Base-by-base conservation (phyloP, 495 filamentous ascomycete genomes). In the Aspergillus cavernicola region DNA sequence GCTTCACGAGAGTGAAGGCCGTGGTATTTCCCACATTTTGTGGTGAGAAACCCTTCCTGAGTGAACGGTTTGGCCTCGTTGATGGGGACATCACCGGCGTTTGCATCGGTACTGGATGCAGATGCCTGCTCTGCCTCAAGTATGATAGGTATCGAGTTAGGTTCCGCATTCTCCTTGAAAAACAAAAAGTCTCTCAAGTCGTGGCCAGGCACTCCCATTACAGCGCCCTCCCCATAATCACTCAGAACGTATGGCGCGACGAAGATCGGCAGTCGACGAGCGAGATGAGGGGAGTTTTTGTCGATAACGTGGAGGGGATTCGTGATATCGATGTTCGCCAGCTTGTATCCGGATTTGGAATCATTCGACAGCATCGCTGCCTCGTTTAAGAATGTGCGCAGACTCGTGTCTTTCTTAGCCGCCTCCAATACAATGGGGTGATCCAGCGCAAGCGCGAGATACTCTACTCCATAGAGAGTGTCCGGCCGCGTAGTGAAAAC, bases 131-230 rank as follows among this genome's bases (percentile, higher is more conserved):
- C 59, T 7, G 69, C 55, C 29, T 77, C 63, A 6, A 80, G 73
- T 1, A 82, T 75, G 19, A 81, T 66, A 5, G 53, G 74, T 64
- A 59, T 80, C 59, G 47, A 87, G 59, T 41, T 74, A 59, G 61
- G 78, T 58, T 58, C 79, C 64, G 59, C 67, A 55, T 93, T 90
- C 36, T 84, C 73, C 50, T 78, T 84, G 85, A 88, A 95, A 60
- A 96, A 96, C 5, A 78, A 75, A 66, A 86, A 73, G 57, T 96
- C 90, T 31, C 88, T 78, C 0, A 72, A 62, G 63, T 96, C 90
- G 54, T 96, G 90, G 2, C 84, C 90, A 0, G 90, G 90, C 19
- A 96, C 90, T 33, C 90, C 90, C 90, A 96, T 96, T 6, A 96
- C 87, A 5, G 89, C 89, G 1, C 89, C 89, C 47, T 87, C 85